Conservation (phyloP, 2,329 filamentous ascomycete species). For the Xylogone sp. region DNA sequence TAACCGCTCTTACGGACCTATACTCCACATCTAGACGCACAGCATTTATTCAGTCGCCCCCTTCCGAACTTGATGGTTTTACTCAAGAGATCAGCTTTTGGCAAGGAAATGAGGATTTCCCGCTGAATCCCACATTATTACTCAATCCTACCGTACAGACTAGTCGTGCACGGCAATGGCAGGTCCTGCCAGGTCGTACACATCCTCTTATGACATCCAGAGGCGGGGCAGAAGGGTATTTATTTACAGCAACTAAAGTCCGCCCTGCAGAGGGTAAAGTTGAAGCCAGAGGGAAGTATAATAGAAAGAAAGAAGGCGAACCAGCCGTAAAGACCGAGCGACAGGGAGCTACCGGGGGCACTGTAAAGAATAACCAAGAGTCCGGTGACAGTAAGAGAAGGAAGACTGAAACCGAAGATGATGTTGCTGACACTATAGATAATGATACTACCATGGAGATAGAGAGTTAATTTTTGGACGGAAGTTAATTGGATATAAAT, state of each 20-base stretch:
- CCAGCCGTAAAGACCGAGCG: slow-evolving; percentile 3
- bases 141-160: slow-evolving; percentile 79
- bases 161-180: slow-evolving; percentile 74
- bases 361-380: not conserved
- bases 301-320: slow-evolving; percentile 14
- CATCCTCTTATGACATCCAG: slow-evolving; percentile 90
- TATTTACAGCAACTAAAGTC: slow-evolving; percentile 81
- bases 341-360: not conserved
- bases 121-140: slow-evolving; percentile 80
- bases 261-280: slow-evolving; percentile 76
- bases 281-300: slow-evolving; percentile 74
- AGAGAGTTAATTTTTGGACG: not conserved
- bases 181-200: slow-evolving; percentile 86
- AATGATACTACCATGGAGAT: not conserved
- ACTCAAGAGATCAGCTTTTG: slow-evolving; percentile 49
- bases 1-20: slow-evolving; percentile 73
- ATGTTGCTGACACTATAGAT: not conserved
- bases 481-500: not conserved
- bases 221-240: slow-evolving; percentile 84
- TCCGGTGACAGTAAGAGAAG: not conserved
- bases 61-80: slow-evolving; percentile 36
- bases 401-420: not conserved
- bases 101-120: slow-evolving; percentile 70
- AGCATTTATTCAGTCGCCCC: slow-evolving; percentile 62
- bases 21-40: slow-evolving; percentile 78